Conservation (phyloP, 495 filamentous ascomycete species). For the Pseudotulostoma volvatum region DNA sequence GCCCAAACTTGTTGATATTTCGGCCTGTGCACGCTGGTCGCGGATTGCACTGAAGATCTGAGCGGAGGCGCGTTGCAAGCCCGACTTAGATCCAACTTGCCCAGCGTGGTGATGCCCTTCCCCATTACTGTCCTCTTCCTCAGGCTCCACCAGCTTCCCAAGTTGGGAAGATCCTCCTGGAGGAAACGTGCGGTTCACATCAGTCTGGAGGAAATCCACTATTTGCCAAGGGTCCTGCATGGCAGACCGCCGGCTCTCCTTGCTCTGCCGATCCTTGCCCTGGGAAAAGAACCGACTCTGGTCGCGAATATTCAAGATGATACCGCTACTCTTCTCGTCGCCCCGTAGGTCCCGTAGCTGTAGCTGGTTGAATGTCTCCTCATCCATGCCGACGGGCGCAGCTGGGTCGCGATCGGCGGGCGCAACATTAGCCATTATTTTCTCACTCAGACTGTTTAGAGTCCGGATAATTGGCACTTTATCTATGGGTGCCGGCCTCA, state of each 20-base stretch:
- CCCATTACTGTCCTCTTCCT: constrained; percentile 38
- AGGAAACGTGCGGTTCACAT: constrained; percentile 34
- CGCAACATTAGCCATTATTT: constrained; percentile 72
- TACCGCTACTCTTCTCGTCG: constrained; percentile 51
- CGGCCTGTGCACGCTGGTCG: constrained; percentile 24
- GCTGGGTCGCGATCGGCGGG: constrained; percentile 55
- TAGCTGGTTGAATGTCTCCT: constrained; percentile 56
- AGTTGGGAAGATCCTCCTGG: constrained; percentile 41
- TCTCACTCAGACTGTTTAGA: constrained; percentile 74
- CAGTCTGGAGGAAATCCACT: constrained; percentile 42
- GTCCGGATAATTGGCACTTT: constrained; percentile 69
- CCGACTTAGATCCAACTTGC: constrained; percentile 23
- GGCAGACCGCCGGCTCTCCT: constrained; percentile 41
- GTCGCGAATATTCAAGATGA: constrained; percentile 76
- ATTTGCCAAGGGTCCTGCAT: constrained; percentile 53
- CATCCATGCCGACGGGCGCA: constrained; percentile 50
- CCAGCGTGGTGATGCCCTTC: constrained; percentile 27
- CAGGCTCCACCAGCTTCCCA: constrained; percentile 37
- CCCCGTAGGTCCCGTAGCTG: constrained; percentile 69
- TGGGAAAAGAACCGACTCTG: constrained; percentile 65
- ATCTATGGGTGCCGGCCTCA: constrained; percentile 52
- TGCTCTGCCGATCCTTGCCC: constrained; percentile 31
- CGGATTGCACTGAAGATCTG: constrained; percentile 29
- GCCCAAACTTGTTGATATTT: constrained; percentile 18
- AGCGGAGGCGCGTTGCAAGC: constrained; percentile 21